phyloP scores from a whole-genome alignment of 2,329 filamentous ascomycete species.

The Alternaria rosae region DNA sequence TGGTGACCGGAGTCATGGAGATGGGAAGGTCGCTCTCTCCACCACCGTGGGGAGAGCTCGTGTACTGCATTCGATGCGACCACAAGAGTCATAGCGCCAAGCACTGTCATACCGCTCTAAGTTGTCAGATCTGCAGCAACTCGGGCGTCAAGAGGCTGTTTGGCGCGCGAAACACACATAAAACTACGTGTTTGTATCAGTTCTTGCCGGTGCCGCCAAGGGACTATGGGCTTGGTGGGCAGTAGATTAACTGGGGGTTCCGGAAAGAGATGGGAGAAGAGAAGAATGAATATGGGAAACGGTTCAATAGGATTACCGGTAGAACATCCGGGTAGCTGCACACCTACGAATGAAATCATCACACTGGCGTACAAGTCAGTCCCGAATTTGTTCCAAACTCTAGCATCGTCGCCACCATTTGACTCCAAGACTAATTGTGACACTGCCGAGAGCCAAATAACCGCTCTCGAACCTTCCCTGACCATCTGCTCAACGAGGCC shows the following conservation, averaged over 20 bases:
- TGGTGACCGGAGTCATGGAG: background rate
- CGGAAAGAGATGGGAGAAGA: background rate
- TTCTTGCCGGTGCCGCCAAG: background rate
- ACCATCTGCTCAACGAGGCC: background rate
- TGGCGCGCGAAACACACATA: slow-evolving; percentile 4
- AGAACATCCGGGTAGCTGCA: background rate
- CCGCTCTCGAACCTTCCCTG: too few species aligned
- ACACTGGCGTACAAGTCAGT: background rate
- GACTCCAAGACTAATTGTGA: too few species aligned
- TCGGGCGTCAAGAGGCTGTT: background rate
- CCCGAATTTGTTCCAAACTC: background rate
- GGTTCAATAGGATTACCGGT: background rate
- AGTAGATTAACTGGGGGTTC: too few species aligned
- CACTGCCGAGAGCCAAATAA: background rate
- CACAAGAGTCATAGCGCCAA: slow-evolving; percentile 12
- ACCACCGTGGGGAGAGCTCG: slow-evolving; percentile 4
- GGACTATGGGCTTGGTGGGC: background rate
- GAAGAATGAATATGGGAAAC: background rate
- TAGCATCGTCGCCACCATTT: background rate
- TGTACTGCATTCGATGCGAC: slow-evolving; percentile 18
- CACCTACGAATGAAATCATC: background rate
- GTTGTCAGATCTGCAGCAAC: slow-evolving; percentile 7
- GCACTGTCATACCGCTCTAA: slow-evolving; percentile 8
- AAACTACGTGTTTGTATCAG: slow-evolving; percentile 9
- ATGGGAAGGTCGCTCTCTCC: slow-evolving; percentile 6